Percentiles rank a stretch among this genome's conserved stretches.
Evolutionary conservation across 257 asterid genomes (phyloP).

Genomic region (Plantago major): DNA sequence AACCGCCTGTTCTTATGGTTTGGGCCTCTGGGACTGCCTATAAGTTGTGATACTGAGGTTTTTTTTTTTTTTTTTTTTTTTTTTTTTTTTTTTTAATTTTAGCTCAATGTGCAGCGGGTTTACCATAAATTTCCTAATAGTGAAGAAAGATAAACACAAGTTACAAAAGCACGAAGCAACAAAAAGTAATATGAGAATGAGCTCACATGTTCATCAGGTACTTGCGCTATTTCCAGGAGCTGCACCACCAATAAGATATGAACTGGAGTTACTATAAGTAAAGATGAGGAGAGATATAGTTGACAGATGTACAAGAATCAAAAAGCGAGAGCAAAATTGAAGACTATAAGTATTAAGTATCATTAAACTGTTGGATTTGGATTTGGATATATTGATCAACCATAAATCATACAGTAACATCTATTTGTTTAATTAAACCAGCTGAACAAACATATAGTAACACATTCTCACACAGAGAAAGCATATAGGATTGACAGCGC

Average conservation of each 20-base stretch:
- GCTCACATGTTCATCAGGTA: conserved; percentile 88
- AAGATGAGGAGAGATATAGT: neutral
- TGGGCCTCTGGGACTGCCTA: no score
- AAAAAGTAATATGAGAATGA: neutral
- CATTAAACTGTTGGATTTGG: no score
- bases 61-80: no score
- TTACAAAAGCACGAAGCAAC: no score
- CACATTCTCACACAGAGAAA: neutral
- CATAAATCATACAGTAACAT: neutral
- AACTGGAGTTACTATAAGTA: conserved; percentile 17
- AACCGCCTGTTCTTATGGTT: no score
- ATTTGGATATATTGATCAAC: conserved; percentile 1
- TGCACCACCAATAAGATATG: conserved; percentile 40
- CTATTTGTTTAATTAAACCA: neutral
- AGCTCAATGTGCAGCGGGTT: no score
- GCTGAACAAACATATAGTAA: neutral
- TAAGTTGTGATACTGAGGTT: no score
- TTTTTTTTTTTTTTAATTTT: no score
- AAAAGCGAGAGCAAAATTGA: neutral
- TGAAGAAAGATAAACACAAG: no score
- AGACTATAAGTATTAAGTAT: neutral
- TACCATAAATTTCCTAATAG: no score
- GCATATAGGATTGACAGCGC: neutral
- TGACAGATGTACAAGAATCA: conserved; percentile 1
- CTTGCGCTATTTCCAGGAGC: conserved; percentile 99